These are phyloP conservation scores for Penicillium silybi DNA, from an alignment of 495 filamentous ascomycete genomes.

Conservation along the genomic window DNA sequence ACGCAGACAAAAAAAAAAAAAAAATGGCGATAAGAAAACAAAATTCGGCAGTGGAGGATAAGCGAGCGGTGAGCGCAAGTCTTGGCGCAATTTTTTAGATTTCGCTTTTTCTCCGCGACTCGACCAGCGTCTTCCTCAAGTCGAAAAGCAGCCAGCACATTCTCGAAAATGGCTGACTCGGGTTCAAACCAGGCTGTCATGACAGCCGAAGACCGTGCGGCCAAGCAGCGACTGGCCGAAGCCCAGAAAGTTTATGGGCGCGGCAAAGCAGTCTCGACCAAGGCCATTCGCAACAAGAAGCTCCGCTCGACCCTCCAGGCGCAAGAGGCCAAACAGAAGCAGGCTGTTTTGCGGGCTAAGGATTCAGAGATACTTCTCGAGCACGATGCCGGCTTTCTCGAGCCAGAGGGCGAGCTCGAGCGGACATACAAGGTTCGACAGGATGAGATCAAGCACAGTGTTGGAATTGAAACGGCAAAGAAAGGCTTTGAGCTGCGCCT, in stretches of 20 bases:
- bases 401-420: conserved; percentile 85
- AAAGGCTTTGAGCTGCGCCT: conserved; percentile 90
- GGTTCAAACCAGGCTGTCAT: conserved; percentile 29
- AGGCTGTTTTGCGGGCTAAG: conserved; percentile 74
- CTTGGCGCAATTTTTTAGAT: conserved; percentile 30
- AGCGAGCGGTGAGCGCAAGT: conserved; percentile 34
- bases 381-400: conserved; percentile 79
- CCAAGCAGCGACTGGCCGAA: conserved; percentile 45
- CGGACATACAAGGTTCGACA: conserved; percentile 88
- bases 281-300: conserved; percentile 76
- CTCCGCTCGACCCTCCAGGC: conserved; percentile 71
- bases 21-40: conserved; percentile 34
- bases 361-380: conserved; percentile 95
- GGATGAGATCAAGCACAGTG: conserved; percentile 71
- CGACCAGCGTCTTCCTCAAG: conserved; percentile 1
- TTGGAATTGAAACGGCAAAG: conserved; percentile 79
- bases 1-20: conserved; percentile 17
- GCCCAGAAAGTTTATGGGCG: conserved; percentile 81
- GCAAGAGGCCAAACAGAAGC: conserved; percentile 77
- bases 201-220: conserved; percentile 31
- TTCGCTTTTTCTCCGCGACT: conserved; percentile 13
- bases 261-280: conserved; percentile 61
- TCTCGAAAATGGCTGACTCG: conserved; percentile 26
- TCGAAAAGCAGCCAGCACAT: conserved; percentile 3
- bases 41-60: conserved; percentile 38